Base-by-base conservation (phyloP, 805 yeast species). In the Candida orba region DNA sequence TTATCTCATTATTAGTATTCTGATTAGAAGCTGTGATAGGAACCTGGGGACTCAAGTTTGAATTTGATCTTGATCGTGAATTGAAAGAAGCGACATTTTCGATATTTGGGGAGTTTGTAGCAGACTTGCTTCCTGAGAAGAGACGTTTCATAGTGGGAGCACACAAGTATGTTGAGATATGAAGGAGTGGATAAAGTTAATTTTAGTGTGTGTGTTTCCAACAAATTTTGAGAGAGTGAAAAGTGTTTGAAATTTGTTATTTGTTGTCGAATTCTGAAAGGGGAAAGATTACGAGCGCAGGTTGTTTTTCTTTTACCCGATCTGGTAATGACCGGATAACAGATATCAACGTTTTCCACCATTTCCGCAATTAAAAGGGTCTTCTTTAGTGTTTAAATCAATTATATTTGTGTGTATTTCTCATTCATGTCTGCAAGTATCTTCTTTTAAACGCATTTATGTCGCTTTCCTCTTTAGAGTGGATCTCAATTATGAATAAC, bases 1-100 rank as follows among this genome's bases (percentile, higher is more conserved):
- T 53, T 36, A 50, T 49, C 7, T 49, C 47, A 15, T 17, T 17
- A 17, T 31, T 31, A 27, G 13, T 57, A 12, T n/a, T n/a, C n/a
- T n/a, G n/a, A n/a, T 45, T 33, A 29, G 33, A 6, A 37, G 34
- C 30, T 14, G n/a, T 8, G 8, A 13, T 13, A 14, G 32, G 32
- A 30, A 22, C 14, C 27, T 36, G 38, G n/a, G 38, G 13, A 15
- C 22, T 34, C 15, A 23, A 35, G n/a, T n/a, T 34, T 6, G 45
- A 42, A 15, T 22, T 14, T 7, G 45, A 42, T 25, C 45, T 32
- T 13, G 23, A 12, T 23, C 42, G 31, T 22, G 31, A 18, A 12
- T 39, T 38, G 27, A 40, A 43, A 13, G n/a, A 5, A 10, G 29
- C 32, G 12, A 20, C 35, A 22, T 40, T 36, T 13, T 40, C 43